These are phyloP conservation scores for Silene latifolia DNA, from an alignment of 148 eudicot genomes.

Conservation along the genomic window DNA sequence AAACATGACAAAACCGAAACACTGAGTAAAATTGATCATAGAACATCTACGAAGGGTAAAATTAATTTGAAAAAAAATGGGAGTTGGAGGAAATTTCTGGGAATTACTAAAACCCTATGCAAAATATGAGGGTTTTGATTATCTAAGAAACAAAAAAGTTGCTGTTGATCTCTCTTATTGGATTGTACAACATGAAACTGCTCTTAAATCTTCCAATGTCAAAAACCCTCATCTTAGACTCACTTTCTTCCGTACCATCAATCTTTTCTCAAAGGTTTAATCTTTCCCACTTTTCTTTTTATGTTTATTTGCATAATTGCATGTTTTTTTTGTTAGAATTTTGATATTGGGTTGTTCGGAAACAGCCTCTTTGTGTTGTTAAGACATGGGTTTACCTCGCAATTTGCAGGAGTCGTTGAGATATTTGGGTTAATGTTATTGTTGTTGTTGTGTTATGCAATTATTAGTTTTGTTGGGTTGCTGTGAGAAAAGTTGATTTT, in stretches of 20 bases:
- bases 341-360: not conserved
- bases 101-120: constrained; percentile 83
- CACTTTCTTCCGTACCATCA: constrained; percentile 78
- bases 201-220: constrained; percentile 43
- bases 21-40: not conserved
- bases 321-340: not conserved
- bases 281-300: not conserved
- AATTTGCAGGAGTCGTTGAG: not conserved
- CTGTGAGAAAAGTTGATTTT: not conserved
- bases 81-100: constrained; percentile 94
- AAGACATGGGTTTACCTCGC: not conserved
- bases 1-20: not conserved
- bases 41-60: not conserved
- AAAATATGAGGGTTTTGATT: constrained; percentile 62
- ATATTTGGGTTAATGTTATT: not conserved
- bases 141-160: constrained; percentile 69
- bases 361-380: not conserved
- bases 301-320: not conserved
- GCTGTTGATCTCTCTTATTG: constrained; percentile 92
- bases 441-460: no score
- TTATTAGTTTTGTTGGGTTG: no score
- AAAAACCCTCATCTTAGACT: constrained; percentile 71
- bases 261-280: constrained; percentile 80
- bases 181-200: constrained; percentile 93
- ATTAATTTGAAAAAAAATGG: constrained; percentile 34